phyloP scores from a whole-genome alignment of 495 filamentous ascomycete genomes.

The Monascus purpureus region DNA sequence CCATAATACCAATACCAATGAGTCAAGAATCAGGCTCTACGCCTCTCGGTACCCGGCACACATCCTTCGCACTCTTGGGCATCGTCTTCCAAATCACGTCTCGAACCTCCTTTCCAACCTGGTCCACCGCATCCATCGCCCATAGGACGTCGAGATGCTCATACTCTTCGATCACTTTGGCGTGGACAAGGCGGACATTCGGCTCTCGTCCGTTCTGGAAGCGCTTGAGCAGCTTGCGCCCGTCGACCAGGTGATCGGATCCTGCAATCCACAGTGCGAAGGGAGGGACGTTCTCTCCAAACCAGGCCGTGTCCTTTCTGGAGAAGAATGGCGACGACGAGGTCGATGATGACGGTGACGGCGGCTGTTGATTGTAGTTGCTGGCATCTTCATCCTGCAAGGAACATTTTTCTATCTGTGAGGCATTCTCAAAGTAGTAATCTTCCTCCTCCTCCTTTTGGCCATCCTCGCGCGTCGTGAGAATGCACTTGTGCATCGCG shows the following conservation, averaged over 20 bases:
- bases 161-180: constrained; percentile 75
- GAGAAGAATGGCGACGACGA: too few relatives aligned
- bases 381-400: background rate
- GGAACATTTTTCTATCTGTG: background rate
- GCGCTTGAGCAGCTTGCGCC: constrained; percentile 52
- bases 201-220: constrained; percentile 73
- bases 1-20: too few relatives aligned
- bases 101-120: constrained; percentile 68
- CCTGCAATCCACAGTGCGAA: constrained; percentile 86
- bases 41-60: constrained; percentile 49
- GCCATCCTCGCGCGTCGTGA: constrained; percentile 59
- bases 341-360: background rate
- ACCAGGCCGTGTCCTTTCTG: constrained; percentile 71
- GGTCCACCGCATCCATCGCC: constrained; percentile 80
- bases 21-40: too few relatives aligned
- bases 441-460: constrained; percentile 51
- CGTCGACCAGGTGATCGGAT: constrained; percentile 73
- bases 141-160: constrained; percentile 94
- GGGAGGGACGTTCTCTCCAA: constrained; percentile 62
- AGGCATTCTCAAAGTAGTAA: constrained; percentile 1
- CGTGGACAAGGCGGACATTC: constrained; percentile 64
- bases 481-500: constrained; percentile 80
- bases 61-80: constrained; percentile 35
- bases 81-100: constrained; percentile 73
- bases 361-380: background rate